A percentile compares a stretch with the other conserved stretches of the same genome.
Conservation (phyloP, 345 rosid genomes). For the Gossypium australe region DNA sequence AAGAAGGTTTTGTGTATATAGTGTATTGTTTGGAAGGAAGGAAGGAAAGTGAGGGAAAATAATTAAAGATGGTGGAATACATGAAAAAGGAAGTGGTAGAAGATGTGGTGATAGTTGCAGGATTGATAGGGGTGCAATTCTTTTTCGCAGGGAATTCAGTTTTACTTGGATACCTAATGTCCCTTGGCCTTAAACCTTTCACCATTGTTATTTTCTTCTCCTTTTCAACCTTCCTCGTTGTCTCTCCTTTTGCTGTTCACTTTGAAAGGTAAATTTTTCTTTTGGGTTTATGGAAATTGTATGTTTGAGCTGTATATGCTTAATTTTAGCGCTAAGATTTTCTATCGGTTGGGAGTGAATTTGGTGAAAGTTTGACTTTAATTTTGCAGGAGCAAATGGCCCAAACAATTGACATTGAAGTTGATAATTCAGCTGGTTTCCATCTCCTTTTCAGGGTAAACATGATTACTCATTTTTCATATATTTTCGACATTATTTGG, state of each 20-base stretch:
- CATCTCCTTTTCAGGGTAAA: constrained; percentile 76
- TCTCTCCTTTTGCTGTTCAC: constrained; percentile 57
- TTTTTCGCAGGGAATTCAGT: constrained; percentile 57
- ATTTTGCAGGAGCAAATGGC: constrained; percentile 69
- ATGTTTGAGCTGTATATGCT: too few species aligned
- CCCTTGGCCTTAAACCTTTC: constrained; percentile 59
- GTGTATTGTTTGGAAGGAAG: not conserved
- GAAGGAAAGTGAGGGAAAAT: constrained; percentile 7
- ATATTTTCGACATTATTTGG: too few species aligned
- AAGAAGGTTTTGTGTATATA: too few species aligned
- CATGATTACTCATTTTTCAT: not conserved
- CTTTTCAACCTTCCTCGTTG: constrained; percentile 57
- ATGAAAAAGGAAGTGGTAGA: constrained; percentile 42
- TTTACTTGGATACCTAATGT: constrained; percentile 68
- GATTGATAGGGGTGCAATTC: constrained; percentile 57
- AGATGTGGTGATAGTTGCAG: constrained; percentile 49
- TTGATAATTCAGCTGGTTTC: constrained; percentile 55
- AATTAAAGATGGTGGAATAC: constrained; percentile 10
- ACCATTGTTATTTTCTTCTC: constrained; percentile 65
- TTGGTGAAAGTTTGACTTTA: not conserved
- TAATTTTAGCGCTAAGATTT: too few species aligned
- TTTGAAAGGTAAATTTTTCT: constrained; percentile 63
- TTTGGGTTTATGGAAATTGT: not conserved
- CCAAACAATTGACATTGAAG: constrained; percentile 43
- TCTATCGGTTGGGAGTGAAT: too few species aligned